Evolutionary conservation across 805 yeast genomes (phyloP), one percentile per base, ranked within the genome.

Genomic region (Priceomyces castillae): DNA sequence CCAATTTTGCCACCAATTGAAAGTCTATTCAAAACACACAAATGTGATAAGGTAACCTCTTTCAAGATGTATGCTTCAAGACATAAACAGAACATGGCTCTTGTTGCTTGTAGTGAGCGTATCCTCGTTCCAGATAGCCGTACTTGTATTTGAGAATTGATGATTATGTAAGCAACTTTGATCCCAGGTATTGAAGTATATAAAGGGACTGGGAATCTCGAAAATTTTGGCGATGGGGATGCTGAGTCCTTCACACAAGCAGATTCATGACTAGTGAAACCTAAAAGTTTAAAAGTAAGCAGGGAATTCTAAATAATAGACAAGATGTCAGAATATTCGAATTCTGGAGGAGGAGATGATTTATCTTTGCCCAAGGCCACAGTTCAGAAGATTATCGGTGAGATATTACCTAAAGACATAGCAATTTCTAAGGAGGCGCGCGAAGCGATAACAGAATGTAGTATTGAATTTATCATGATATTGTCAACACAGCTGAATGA

Each of bases 381-480:
- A 0, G 98, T 94, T 1, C 98, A 92, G 61, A 94, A 94, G 63
- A 89, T 94, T 39, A 84, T 94, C 15, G 77, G 90, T 2, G 99
- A 94, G 57, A 86, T 94, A 26, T 72, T 92, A 23, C 97, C 97
- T 14, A 69, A 80, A n/a, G 97, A 90, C 58, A 74, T 87, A 44
- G 82, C 90, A 5, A 89, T 92, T 53, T 81, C 96, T 33, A 86
- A 90, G 53, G 98, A 94, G 51, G 95, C 97, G 2, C 74, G 97
- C 45, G 98, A 92, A 57, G 94, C 96, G 35, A 78, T 94, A 36
- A 92, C 95, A 35, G 97, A 94, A 60, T 92, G 97, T 63, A 90
- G 97, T 56, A 89, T 94, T 43, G 97, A 90, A 65, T 92, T 94
- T 62, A 84, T 94, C 47, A 92, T 94, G 95, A 88, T 92, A 46